Base-by-base conservation (phyloP, 176 grass and related monocot genomes). In the Oryza australiensis region DNA sequence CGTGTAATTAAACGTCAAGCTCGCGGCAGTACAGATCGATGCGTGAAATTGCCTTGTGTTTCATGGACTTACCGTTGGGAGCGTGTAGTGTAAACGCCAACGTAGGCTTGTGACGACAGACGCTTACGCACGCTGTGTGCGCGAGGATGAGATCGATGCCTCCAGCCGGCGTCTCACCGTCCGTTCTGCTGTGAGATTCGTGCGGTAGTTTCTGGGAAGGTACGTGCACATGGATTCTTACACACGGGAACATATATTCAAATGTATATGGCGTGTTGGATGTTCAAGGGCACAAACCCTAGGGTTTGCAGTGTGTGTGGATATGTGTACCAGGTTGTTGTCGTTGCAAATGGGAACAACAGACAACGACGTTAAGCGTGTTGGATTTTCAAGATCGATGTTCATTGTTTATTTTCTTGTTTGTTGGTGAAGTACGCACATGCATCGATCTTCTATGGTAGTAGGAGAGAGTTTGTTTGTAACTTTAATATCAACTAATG, bases 171-270 rank as follows among this genome's bases (percentile, higher is more conserved):
- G 23, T 73, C 72, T 4, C 6, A 14, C 22, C 51, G 53, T 35
- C 22, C 22, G 53, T 5, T 22, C 0, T 26, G 30, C 32, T 12
- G 5, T 7, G 34, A 76, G 74, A 76, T 76, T n/a, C 34, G 74
- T 24, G 74, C 33, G 34, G 55, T 62, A 76, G 34, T 62, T 76
- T 76, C 74, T 5, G n/a, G 74, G 74, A 75, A 59, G 28, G 29
- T 75, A 49, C 72, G 65, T 0, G 30, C 27, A 66, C 64, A 33
- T 9, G 64, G 5, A 32, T 6, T 18, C 7, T 27, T 66, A 2
- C 29, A 34, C 30, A 22, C 30, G 1, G 64, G 29, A 4, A 66
- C n/a, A n/a, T n/a, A n/a, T n/a, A n/a, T n/a, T n/a, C n/a, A n/a
- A n/a, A n/a, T n/a, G n/a, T n/a, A n/a, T n/a, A n/a, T n/a, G n/a